A percentile compares a stretch with the other conserved stretches of the same genome.
Conservation (phyloP, 495 filamentous ascomycete genomes). For the Niebla homalea region DNA sequence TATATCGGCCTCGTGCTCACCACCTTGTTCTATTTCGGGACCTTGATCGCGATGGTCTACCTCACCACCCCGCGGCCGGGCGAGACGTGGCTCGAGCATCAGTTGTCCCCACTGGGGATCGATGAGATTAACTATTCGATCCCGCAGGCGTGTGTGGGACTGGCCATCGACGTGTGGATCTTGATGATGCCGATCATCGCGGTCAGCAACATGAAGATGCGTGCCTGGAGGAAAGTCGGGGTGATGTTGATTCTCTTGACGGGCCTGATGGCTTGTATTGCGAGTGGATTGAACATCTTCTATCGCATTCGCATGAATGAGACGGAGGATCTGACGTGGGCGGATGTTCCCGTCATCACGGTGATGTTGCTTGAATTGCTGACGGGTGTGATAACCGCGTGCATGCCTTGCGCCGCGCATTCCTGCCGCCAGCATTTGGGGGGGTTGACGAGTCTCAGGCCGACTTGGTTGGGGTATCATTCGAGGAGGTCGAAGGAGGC, state of each 20-base stretch:
- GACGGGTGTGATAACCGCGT: conserved; percentile 9
- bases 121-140: neutral
- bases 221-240: conserved; percentile 3
- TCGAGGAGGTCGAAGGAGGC: too few species aligned
- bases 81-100: neutral
- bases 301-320: neutral
- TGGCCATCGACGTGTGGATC: conserved; percentile 5
- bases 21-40: neutral
- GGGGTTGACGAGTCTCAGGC: too few species aligned
- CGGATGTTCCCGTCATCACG: neutral
- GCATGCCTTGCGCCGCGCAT: conserved; percentile 7
- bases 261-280: conserved; percentile 6
- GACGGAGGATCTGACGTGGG: neutral
- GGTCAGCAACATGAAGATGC: conserved; percentile 5
- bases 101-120: neutral
- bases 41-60: neutral
- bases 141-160: neutral
- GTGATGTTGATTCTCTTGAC: conserved; percentile 10
- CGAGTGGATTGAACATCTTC: conserved; percentile 3
- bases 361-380: conserved; percentile 4
- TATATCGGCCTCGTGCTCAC: conserved; percentile 2
- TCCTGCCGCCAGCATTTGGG: neutral
- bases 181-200: conserved; percentile 8
- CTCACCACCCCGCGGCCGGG: neutral
- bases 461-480: too few species aligned